Conservation (phyloP, 345 rosid species). For the Nephelium lappaceum region DNA sequence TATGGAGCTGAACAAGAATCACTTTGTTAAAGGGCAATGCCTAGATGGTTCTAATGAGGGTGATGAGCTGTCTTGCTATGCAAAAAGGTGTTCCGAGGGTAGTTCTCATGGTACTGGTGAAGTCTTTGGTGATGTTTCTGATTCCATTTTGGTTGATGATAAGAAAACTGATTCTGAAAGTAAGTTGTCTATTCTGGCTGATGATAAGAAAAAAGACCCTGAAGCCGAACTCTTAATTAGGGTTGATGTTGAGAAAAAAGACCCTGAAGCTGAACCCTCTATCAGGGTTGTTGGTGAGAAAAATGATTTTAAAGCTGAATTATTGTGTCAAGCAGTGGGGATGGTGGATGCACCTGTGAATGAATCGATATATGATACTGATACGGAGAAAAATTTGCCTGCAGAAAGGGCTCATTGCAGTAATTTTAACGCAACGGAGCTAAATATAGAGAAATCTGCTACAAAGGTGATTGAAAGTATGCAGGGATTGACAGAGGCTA, state of each 20-base stretch:
- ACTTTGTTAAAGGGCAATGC: slow-evolving; percentile 26
- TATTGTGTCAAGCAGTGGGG: slow-evolving; percentile 28
- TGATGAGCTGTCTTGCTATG: slow-evolving; percentile 30
- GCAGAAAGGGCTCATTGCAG: slow-evolving; percentile 32
- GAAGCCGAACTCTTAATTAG: slow-evolving; percentile 6
- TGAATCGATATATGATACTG: slow-evolving; percentile 28
- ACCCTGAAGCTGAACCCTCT: slow-evolving; percentile 31
- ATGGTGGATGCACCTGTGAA: slow-evolving; percentile 24
- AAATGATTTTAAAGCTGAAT: slow-evolving; percentile 29
- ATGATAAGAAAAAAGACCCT: slow-evolving; percentile 25
- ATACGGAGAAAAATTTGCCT: slow-evolving; percentile 31
- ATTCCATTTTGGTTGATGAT: slow-evolving; percentile 22
- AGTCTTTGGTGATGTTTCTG: slow-evolving; percentile 27
- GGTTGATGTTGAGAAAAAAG: slow-evolving; percentile 25
- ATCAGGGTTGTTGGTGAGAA: slow-evolving; percentile 23
- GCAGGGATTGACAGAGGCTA: slow-evolving; percentile 48
- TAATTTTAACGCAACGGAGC: slow-evolving; percentile 19
- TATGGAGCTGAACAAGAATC: slow-evolving; percentile 21
- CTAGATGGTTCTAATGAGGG: slow-evolving; percentile 35
- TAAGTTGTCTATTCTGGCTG: slow-evolving; percentile 20
- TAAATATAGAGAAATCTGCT: slow-evolving; percentile 27
- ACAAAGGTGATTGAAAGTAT: slow-evolving; percentile 26
- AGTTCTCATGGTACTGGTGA: slow-evolving; percentile 29
- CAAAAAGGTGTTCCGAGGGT: slow-evolving; percentile 33
- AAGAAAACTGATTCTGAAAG: slow-evolving; percentile 28